Conservation (phyloP, 2,329 filamentous ascomycete genomes). For the Beauveria sp. region DNA sequence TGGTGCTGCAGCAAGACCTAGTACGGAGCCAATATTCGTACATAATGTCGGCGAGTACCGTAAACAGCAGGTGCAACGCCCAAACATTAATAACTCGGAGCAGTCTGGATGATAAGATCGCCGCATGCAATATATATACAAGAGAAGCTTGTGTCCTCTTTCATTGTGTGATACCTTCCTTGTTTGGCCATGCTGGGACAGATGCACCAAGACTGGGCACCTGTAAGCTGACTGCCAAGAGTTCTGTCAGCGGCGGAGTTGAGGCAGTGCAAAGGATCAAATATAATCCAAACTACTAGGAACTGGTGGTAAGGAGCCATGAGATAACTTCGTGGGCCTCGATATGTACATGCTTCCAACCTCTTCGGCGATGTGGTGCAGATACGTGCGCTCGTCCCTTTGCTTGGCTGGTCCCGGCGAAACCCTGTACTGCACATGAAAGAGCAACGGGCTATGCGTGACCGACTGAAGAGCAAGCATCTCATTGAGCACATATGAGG, state of each 20-base stretch:
- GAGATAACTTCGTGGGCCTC: too few species aligned
- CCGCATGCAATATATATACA: too few species aligned
- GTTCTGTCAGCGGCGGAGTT: background rate
- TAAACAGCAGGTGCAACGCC: background rate
- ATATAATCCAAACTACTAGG: too few species aligned
- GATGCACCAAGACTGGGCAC: background rate
- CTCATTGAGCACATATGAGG: background rate
- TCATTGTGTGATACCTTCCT: background rate
- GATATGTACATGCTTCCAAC: too few species aligned
- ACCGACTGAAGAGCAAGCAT: background rate
- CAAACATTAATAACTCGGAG: background rate
- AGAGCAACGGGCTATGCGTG: too few species aligned
- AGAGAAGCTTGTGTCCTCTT: background rate
- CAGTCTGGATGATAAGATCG: too few species aligned
- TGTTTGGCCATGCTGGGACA: background rate
- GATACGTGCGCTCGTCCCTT: too few species aligned
- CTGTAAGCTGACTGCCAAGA: slow-evolving; percentile 6
- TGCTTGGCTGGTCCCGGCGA: too few species aligned
- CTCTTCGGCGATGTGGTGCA: too few species aligned
- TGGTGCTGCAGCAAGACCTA: background rate
- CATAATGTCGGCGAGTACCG: background rate
- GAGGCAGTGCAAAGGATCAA: background rate
- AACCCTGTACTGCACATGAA: too few species aligned
- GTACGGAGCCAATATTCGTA: background rate
- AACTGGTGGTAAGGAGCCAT: too few species aligned